These are phyloP conservation scores for Fusarium siculi DNA, from an alignment of 2,329 filamentous ascomycete genomes.

Conservation along the genomic window DNA sequence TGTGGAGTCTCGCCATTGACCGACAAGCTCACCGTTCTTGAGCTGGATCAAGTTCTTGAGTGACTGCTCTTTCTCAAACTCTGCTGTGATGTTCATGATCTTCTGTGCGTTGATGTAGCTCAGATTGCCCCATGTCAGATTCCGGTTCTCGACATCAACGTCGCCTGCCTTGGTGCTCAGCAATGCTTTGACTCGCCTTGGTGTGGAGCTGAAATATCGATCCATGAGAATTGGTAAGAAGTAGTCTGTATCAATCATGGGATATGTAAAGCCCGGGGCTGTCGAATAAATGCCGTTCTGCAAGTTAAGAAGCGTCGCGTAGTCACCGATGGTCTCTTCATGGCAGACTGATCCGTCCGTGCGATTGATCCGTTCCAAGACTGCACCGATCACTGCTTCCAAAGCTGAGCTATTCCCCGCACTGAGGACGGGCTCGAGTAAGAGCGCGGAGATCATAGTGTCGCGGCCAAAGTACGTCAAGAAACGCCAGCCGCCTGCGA, in stretches of 20 bases:
- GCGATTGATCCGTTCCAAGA: constrained; percentile 69
- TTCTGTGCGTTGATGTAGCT: constrained; percentile 64
- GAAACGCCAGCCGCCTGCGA: constrained; percentile 74
- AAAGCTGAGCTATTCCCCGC: constrained; percentile 64
- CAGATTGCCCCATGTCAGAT: constrained; percentile 64
- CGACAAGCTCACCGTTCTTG: constrained; percentile 63
- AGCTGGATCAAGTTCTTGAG: constrained; percentile 68
- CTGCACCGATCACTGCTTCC: constrained; percentile 70
- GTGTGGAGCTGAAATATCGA: constrained; percentile 63
- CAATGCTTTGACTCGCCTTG: constrained; percentile 51
- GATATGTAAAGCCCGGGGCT: constrained; percentile 65
- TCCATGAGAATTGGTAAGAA: constrained; percentile 68
- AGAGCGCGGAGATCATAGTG: constrained; percentile 68
- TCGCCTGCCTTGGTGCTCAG: constrained; percentile 58
- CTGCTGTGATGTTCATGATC: constrained; percentile 65
- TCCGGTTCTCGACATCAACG: constrained; percentile 58
- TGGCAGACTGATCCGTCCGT: constrained; percentile 71
- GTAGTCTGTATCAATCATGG: constrained; percentile 73
- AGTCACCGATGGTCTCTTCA: constrained; percentile 74
- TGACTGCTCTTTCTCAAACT: constrained; percentile 64
- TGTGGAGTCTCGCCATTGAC: constrained; percentile 71
- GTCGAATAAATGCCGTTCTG: constrained; percentile 64
- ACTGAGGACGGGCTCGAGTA: constrained; percentile 68
- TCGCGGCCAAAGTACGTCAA: constrained; percentile 75
- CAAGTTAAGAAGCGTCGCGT: constrained; percentile 68